Base-by-base conservation (phyloP, 306 rosid genomes). In the Sicyos baderoa region DNA sequence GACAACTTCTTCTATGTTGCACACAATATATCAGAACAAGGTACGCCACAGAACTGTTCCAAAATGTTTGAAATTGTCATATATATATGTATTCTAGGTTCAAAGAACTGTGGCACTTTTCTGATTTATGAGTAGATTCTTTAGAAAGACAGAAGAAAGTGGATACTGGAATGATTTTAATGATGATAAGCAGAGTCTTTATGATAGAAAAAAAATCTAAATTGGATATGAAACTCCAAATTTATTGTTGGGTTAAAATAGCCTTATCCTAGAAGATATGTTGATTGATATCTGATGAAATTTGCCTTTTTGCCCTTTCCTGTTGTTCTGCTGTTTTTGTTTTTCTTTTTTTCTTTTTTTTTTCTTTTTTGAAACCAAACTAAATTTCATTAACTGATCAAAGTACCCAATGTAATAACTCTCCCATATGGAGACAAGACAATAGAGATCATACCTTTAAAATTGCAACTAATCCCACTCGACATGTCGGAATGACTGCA, bases 31-130 rank as follows among this genome's bases (percentile, higher is more conserved):
- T 49, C 44, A 67, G 57, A 48, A 67, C 44, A 25, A 19, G 22
- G 72, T 67, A 23, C 35, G 42, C 27, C 72, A 67, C 56, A 67
- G 54, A 76, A n/a, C n/a, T n/a, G n/a, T 27, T 58, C 16, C 1
- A 1, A 49, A 49, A 49, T 49, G 53, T 49, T 49, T 49, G 53
- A n/a, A 49, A 12, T 47, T 47, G 51, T 14, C 51, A 47, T 47
- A 6, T 15, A 15, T 15, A 15, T 15, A 49, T 49, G 8, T 37
- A 37, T 49, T n/a, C n/a, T 47, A 49, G 53, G 2, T 49, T 14
- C 53, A 49, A 14, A 49, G 53, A 49, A 14, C n/a, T 15, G 7
- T 49, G 53, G 18, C 17, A 0, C 8, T 49, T 49, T 49, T 15
- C 53, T 49, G 53, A 14, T 14, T 4, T 6, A 37, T 49, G 53